Evolutionary conservation across 495 filamentous ascomycete species (phyloP).

Genomic region (Penicillium bovifimosum): DNA sequence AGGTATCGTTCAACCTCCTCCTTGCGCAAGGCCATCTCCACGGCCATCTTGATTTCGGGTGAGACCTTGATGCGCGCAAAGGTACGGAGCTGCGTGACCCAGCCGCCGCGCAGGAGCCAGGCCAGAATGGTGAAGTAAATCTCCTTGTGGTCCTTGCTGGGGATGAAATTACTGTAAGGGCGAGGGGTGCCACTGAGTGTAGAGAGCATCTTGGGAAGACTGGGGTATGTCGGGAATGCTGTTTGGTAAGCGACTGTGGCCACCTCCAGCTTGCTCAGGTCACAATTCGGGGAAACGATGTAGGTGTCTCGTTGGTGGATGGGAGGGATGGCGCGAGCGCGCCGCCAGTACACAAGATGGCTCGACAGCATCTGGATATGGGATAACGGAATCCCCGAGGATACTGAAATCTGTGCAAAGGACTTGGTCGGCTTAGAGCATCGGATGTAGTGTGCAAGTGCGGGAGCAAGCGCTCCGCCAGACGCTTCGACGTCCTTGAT

Average conservation of each 20-base stretch:
- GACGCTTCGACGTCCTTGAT: slow-evolving; percentile 78
- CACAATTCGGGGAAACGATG: slow-evolving; percentile 86
- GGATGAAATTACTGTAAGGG: slow-evolving; percentile 74
- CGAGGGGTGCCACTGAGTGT: slow-evolving; percentile 69
- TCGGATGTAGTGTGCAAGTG: slow-evolving; percentile 77
- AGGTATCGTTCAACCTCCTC: slow-evolving; percentile 43
- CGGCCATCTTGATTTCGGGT: slow-evolving; percentile 44
- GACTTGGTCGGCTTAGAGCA: slow-evolving; percentile 80
- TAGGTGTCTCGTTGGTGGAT: slow-evolving; percentile 89
- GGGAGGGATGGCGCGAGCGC: slow-evolving; percentile 86
- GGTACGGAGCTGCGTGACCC: slow-evolving; percentile 85
- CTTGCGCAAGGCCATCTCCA: slow-evolving; percentile 39
- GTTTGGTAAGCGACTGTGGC: slow-evolving; percentile 67
- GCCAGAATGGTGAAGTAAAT: slow-evolving; percentile 85
- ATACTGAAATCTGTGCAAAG: slow-evolving; percentile 71
- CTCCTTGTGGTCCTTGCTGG: slow-evolving; percentile 80
- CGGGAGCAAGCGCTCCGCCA: slow-evolving; percentile 60
- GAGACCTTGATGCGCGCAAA: slow-evolving; percentile 73
- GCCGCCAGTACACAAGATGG: slow-evolving; percentile 92
- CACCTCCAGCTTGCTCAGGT: slow-evolving; percentile 64
- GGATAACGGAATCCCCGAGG: slow-evolving; percentile 63
- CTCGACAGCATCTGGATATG: slow-evolving; percentile 81
- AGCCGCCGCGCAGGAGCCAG: slow-evolving; percentile 86
- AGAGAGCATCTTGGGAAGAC: slow-evolving; percentile 78
- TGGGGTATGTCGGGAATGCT: slow-evolving; percentile 73